Percentiles rank a stretch among this genome's conserved stretches.
These are phyloP conservation scores for Penicillium alfredii DNA, from an alignment of 495 filamentous ascomycete species.

Conservation along the genomic window DNA sequence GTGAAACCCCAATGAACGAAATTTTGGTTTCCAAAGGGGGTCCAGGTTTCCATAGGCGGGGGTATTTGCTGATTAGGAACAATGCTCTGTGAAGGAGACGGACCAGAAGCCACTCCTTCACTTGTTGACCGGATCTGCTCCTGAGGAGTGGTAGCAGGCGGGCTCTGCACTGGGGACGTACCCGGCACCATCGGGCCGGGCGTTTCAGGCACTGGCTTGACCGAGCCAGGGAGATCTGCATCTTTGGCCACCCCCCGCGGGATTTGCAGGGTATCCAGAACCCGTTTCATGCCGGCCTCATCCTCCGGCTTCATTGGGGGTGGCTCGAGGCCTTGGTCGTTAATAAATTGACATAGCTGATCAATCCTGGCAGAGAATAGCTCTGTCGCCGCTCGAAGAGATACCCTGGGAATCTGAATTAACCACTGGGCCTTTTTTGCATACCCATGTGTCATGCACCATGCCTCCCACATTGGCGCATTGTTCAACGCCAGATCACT, in stretches of 20 bases:
- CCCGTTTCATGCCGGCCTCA: conserved; percentile 39
- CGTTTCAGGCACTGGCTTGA: not conserved
- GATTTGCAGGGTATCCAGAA: conserved; percentile 42
- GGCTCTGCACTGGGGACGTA: conserved; percentile 16
- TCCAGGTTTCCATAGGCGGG: conserved; percentile 18
- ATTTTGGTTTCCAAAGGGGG: conserved; percentile 23
- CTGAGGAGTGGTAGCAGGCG: conserved; percentile 9
- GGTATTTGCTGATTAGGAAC: conserved; percentile 11
- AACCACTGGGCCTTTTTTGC: conserved; percentile 3
- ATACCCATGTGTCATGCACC: too few species aligned
- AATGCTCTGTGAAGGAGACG: conserved; percentile 13
- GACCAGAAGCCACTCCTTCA: conserved; percentile 4
- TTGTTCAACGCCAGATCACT: too few species aligned
- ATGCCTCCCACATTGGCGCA: too few species aligned
- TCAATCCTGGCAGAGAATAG: conserved; percentile 43
- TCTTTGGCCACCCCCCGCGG: conserved; percentile 23
- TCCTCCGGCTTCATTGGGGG: conserved; percentile 42
- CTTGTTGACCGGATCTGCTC: conserved; percentile 7
- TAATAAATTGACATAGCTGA: conserved; percentile 42
- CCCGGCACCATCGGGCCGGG: not conserved
- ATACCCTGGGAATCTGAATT: conserved; percentile 32
- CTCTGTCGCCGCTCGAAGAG: conserved; percentile 43
- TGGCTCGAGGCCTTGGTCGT: conserved; percentile 37
- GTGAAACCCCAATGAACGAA: conserved; percentile 36
- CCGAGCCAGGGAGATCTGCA: not conserved